Percentiles rank a stretch among this genome's conserved stretches.
Evolutionary conservation across 1,284 basidiomycete genomes (phyloP).

Genomic region (Trichosporon sp.): DNA sequence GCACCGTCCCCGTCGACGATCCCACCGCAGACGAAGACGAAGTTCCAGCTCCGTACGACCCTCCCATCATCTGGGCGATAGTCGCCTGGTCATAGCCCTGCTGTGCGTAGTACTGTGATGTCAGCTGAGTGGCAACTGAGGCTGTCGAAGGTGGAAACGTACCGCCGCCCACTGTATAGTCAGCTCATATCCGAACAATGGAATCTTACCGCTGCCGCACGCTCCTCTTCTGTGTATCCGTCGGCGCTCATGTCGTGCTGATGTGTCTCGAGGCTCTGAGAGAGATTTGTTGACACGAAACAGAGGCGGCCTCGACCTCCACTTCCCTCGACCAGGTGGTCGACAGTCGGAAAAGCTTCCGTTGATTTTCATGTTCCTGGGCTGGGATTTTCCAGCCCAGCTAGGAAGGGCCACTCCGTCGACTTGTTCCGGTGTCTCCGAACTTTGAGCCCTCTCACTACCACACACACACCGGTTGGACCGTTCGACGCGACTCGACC

Average conservation of each 20-base stretch:
- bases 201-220: constrained; percentile 16
- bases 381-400: not conserved
- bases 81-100: constrained; percentile 45
- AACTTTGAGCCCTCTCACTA: not conserved
- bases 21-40: not conserved
- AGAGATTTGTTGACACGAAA: not conserved
- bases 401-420: not conserved
- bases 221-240: constrained; percentile 14
- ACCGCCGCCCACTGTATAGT: constrained; percentile 39
- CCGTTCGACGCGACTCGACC: not conserved
- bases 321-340: not conserved
- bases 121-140: constrained; percentile 2
- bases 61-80: constrained; percentile 29
- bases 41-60: constrained; percentile 8
- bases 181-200: not conserved
- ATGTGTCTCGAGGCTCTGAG: too few relatives aligned
- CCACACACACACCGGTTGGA: not conserved
- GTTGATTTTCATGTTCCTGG: not conserved
- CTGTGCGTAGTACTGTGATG: constrained; percentile 46
- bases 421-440: constrained; percentile 1
- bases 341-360: not conserved
- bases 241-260: not conserved
- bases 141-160: constrained; percentile 5
- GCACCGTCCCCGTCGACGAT: constrained; percentile 8
- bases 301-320: not conserved